Percentiles rank a stretch among this genome's conserved stretches.
These are phyloP conservation scores for Metschnikowia colocasiae DNA, from an alignment of 805 yeast genomes.

Conservation along the genomic window DNA sequence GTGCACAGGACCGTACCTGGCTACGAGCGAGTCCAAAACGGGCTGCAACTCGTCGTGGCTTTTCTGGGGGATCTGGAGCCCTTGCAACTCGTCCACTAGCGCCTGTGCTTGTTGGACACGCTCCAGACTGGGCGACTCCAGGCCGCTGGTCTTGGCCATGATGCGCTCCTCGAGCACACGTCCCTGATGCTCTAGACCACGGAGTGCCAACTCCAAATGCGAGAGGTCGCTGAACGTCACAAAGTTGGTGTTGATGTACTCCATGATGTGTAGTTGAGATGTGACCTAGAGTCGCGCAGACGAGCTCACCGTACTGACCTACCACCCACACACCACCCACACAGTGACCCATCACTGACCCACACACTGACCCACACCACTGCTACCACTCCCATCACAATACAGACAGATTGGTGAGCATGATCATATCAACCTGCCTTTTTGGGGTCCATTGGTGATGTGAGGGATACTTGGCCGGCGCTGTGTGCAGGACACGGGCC, in stretches of 20 bases:
- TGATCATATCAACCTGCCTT: too few relatives aligned
- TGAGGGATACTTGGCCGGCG: too few relatives aligned
- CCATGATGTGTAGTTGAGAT: constrained; percentile 14
- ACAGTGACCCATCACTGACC: too few relatives aligned
- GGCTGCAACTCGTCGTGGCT: not conserved
- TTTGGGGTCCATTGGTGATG: too few relatives aligned
- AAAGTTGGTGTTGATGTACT: constrained; percentile 34
- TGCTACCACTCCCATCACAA: too few relatives aligned
- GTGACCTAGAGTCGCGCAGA: not conserved
- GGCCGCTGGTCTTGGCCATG: not conserved
- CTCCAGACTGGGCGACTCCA: not conserved
- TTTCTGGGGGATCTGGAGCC: not conserved
- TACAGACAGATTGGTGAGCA: too few relatives aligned
- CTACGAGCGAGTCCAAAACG: not conserved
- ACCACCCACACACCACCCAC: too few relatives aligned
- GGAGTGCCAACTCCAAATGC: not conserved
- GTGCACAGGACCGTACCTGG: not conserved
- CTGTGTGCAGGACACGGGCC: too few relatives aligned
- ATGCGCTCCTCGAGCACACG: not conserved
- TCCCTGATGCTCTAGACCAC: not conserved
- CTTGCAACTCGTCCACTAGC: not conserved
- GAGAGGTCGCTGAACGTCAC: constrained; percentile 33
- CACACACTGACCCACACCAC: too few relatives aligned
- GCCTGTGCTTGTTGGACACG: not conserved
- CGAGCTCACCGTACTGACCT: too few relatives aligned